Base-by-base conservation (phyloP, 2,329 filamentous ascomycete species). In the Teratosphaeria viscida region DNA sequence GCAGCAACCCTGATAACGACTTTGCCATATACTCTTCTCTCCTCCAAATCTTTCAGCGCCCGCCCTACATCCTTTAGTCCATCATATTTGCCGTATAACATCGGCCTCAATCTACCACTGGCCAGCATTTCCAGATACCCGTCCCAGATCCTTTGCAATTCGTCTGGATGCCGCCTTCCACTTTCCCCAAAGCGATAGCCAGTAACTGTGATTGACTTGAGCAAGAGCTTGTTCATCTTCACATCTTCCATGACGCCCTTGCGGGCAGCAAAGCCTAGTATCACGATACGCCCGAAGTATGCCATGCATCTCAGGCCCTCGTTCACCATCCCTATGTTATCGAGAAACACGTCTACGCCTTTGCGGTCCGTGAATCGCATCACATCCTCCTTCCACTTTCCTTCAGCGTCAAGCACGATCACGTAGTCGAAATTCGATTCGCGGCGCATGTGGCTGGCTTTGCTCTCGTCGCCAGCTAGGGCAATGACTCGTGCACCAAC, bases 161-260 rank as follows among this genome's bases (percentile, higher is more conserved):
- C 75, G 32, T 74, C 68, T 0, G 82, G 79, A 63, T 78, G 72
- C 47, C 76, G 73, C 52, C 82, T 72, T 19, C 79, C 76, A 39
- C 78, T 81, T 69, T 85, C 82, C 2, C 82, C 82, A 65, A 80
- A 85, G 54, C 82, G 74, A 68, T 84, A 84, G 52, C 81, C 81
- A 37, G 80, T 75, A 4, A 84, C 65, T n/a, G 75, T 77, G 1
- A 76, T 77, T 49, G 80, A 77, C 64, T 81, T 82, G 39, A 84
- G 67, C 52, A 84, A 67, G 2, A 84, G 70, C 29, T 79, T 72
- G 62, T 84, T 84, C 75, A 82, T 79, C 34, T 76, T 75, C 55
- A 84, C 73, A 47, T 75, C 74, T 67, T 85, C 82, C 72, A 85
- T 79, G 7, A 77, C 70, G 0, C 80, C 80, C 16, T 71, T 76